Conservation (phyloP, 306 rosid species). For the Fragaria nilgerrensis region DNA sequence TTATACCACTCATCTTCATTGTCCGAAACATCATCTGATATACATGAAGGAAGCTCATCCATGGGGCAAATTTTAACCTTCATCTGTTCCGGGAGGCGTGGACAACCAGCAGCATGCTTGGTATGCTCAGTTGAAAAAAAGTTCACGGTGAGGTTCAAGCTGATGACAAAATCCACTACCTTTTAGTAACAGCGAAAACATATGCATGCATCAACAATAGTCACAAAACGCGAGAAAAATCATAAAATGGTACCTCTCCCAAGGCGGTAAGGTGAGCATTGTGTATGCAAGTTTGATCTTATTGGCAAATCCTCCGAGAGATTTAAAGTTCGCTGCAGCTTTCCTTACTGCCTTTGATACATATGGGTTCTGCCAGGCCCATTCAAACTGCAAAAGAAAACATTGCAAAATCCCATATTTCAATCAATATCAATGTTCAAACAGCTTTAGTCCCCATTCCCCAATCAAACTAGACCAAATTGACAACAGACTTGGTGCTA, state of each 20-base stretch:
- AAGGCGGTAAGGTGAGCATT: slow-evolving; percentile 86
- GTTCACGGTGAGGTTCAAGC: slow-evolving; percentile 79
- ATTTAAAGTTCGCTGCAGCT: slow-evolving; percentile 77
- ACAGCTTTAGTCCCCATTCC: neutral
- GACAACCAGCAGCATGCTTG: slow-evolving; percentile 74
- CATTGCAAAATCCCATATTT: neutral
- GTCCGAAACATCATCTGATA: slow-evolving; percentile 35
- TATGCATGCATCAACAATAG: neutral
- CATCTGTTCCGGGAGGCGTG: slow-evolving; percentile 70
- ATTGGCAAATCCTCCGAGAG: slow-evolving; percentile 78
- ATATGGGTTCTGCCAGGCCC: slow-evolving; percentile 99
- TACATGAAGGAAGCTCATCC: slow-evolving; percentile 84
- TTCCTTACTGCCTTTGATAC: slow-evolving; percentile 87
- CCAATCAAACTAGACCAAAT: neutral
- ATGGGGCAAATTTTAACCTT: slow-evolving; percentile 54
- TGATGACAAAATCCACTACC: slow-evolving; percentile 34
- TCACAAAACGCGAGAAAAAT: neutral
- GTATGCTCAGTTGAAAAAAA: slow-evolving; percentile 78
- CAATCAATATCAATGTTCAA: neutral
- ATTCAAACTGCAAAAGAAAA: slow-evolving; percentile 72
- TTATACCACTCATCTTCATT: slow-evolving; percentile 44
- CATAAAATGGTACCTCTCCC: slow-evolving; percentile 57
- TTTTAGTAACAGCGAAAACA: neutral
- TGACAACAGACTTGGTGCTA: neutral
- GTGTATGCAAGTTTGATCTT: slow-evolving; percentile 93